These are phyloP conservation scores for Martiniozyma abietophila DNA, from an alignment of 805 yeast genomes.

Conservation along the genomic window DNA sequence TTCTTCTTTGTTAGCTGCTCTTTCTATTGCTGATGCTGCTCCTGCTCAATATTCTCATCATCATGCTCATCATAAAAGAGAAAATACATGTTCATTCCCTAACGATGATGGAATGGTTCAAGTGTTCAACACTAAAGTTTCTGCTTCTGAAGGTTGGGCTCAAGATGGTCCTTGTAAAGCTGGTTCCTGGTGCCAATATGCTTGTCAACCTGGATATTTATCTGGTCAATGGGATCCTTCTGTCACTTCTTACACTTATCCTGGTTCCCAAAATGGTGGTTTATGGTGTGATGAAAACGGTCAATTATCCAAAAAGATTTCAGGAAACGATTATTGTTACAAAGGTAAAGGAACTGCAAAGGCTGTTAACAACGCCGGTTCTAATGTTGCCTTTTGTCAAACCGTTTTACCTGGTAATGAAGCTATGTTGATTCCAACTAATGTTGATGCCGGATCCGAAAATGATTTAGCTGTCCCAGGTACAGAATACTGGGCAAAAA, in stretches of 20 bases:
- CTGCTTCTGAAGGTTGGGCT: constrained; percentile 79
- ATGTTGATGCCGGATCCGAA: constrained; percentile 40
- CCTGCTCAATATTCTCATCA: too few relatives aligned
- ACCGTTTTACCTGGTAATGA: constrained; percentile 92
- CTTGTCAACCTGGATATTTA: constrained; percentile 81
- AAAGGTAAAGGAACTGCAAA: constrained; percentile 71
- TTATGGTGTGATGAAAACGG: constrained; percentile 69
- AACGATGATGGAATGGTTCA: constrained; percentile 56
- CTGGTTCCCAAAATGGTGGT: constrained; percentile 78
- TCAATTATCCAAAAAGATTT: constrained; percentile 49
- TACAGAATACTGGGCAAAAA: constrained; percentile 71
- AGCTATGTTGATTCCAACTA: constrained; percentile 86
- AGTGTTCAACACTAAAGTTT: constrained; percentile 39
- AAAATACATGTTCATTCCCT: constrained; percentile 54
- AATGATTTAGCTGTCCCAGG: constrained; percentile 74
- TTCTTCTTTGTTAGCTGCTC: too few relatives aligned
- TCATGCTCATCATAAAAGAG: constrained; percentile 12
- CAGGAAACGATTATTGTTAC: constrained; percentile 53
- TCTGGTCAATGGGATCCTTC: constrained; percentile 84
- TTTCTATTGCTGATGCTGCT: too few relatives aligned
- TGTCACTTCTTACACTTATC: constrained; percentile 66
- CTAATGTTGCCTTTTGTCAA: constrained; percentile 77
- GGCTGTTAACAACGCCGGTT: constrained; percentile 41
- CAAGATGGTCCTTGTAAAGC: constrained; percentile 63
- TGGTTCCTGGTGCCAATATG: constrained; percentile 85